phyloP scores from a whole-genome alignment of 192 early-diverging fungal genomes.

The Coemansia sp. region DNA sequence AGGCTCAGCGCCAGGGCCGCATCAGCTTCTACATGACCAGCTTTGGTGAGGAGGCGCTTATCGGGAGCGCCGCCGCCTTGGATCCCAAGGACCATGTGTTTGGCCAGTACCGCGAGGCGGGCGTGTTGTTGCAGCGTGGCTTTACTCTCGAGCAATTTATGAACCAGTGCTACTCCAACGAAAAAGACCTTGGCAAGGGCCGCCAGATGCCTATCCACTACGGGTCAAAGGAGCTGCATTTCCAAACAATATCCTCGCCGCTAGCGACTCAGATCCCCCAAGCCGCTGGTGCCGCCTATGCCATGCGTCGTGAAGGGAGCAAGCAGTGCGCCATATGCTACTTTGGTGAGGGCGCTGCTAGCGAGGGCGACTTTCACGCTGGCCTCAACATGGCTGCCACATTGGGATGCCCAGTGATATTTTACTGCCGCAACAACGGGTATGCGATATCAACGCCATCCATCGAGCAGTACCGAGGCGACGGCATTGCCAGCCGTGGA shows the following conservation, averaged over 20 bases:
- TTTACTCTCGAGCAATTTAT: slow-evolving; percentile 92
- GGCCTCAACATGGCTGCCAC: slow-evolving; percentile 97
- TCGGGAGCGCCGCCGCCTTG: slow-evolving; percentile 89
- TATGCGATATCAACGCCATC: slow-evolving; percentile 97
- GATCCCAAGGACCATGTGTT: slow-evolving; percentile 84
- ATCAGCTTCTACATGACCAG: slow-evolving; percentile 99
- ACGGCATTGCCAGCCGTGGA: slow-evolving; percentile 92
- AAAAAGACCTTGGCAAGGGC: slow-evolving; percentile 84
- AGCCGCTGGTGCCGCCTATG: slow-evolving; percentile 93
- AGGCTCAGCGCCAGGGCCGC: slow-evolving; percentile 96
- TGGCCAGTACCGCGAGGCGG: slow-evolving; percentile 98
- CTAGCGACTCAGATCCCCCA: slow-evolving; percentile 98
- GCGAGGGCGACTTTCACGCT: slow-evolving; percentile 97
- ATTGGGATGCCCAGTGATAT: slow-evolving; percentile 85
- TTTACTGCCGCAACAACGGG: slow-evolving; percentile 98
- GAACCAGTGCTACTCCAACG: slow-evolving; percentile 96
- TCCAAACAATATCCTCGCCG: slow-evolving; percentile 97
- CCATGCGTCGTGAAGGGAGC: slow-evolving; percentile 76
- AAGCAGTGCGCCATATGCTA: slow-evolving; percentile 86
- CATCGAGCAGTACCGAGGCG: slow-evolving; percentile 94
- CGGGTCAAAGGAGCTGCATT: slow-evolving; percentile 76
- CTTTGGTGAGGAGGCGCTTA: slow-evolving; percentile 96
- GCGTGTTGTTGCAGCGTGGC: slow-evolving; percentile 90
- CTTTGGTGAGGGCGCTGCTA: slow-evolving; percentile 98
- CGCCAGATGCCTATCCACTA: slow-evolving; percentile 99